Base-by-base conservation (phyloP, 2,329 filamentous ascomycete genomes). In the Teratosphaeria pseudoeucalypti region DNA sequence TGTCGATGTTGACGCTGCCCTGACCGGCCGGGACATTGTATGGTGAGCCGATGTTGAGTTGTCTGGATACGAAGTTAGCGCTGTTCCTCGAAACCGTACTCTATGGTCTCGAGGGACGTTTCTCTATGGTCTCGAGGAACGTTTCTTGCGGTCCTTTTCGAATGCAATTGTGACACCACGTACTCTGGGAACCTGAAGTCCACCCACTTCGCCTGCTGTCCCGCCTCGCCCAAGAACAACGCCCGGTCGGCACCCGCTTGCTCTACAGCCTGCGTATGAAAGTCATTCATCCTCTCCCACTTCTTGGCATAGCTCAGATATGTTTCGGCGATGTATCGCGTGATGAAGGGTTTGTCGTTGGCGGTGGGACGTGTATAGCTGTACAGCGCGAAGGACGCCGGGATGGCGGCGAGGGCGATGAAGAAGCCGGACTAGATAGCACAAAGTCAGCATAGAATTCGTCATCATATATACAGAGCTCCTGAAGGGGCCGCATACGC, bases 141-240 rank as follows among this genome's bases (percentile, higher is more conserved):
- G 26, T 32, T 26, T 52, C 37, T 34, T 5, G 6, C 52, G 29
- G 23, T 9, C 14, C 29, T 53, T 7, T 9, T 34, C 29, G 23
- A 14, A 16, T 43, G 23, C 5, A 6, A 6, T 23, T 9, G 6
- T n/a, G 43, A 23, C 19, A 19, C 52, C 34, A 81, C 85, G 63
- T 81, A 88, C 85, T 88, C 85, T 37, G 82, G 84, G 67, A 81
- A 84, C 69, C 74, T 81, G 72, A 88, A 71, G 23, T 83, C 78
- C 53, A 84, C 75, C 65, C 78, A 72, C 54, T 68, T 67, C 58
- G 74, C 76, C 64, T 77, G 73, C 26, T 74, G 67, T 60, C 74
- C 77, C 34, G 78, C 75, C 67, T 72, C 72, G 63, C 77, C 76
- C 64, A 74, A 61, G 70, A 86, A 86, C 65, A 88, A 71, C 65